These are phyloP conservation scores for Psilocybe cubensis DNA, from an alignment of 768 basidiomycete genomes.

Conservation along the genomic window DNA sequence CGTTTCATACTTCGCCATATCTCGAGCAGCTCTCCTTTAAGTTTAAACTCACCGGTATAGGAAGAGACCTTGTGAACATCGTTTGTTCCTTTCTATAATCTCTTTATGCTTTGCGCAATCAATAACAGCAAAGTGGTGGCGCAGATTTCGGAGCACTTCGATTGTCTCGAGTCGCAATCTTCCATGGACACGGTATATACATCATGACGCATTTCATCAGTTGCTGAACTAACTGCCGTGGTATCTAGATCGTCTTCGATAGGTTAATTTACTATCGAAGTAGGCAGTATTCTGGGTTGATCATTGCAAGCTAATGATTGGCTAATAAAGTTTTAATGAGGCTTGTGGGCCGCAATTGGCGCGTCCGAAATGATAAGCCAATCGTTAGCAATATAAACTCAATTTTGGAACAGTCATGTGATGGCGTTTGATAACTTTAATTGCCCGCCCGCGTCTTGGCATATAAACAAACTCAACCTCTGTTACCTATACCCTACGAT, in stretches of 20 bases:
- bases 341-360: neutral
- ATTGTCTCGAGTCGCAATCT: no score
- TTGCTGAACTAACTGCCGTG: neutral
- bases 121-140: no score
- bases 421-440: constrained; percentile 4
- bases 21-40: constrained; percentile 31
- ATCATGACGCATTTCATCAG: no score
- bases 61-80: constrained; percentile 17
- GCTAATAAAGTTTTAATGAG: neutral
- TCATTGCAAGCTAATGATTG: constrained; percentile 5
- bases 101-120: no score
- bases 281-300: constrained; percentile 12
- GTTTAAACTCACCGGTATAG: constrained; percentile 32
- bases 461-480: neutral
- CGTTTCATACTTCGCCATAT: constrained; percentile 24
- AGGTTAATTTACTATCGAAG: constrained; percentile 21
- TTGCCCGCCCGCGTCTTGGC: constrained; percentile 1
- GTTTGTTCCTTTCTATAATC: constrained; percentile 15
- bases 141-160: no score
- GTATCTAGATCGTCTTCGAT: neutral
- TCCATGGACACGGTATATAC: no score
- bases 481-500: constrained; percentile 1
- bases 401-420: neutral
- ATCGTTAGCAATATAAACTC: neutral
- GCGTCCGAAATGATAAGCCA: neutral